Base-by-base conservation (phyloP, 805 yeast species). In the Wickerhamiella occidentalis region DNA sequence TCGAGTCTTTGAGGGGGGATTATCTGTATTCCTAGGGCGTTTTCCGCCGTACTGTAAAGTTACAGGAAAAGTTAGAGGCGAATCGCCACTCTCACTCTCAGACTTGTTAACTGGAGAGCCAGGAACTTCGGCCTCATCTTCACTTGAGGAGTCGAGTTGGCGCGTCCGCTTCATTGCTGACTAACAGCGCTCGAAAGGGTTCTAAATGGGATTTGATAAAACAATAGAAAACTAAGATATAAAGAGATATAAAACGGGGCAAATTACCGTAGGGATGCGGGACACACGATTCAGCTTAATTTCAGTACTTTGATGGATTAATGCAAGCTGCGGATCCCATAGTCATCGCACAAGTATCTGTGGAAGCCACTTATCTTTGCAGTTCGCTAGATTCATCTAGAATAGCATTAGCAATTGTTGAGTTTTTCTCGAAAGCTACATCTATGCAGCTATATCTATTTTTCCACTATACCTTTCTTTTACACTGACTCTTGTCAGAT, bases 161-260 rank as follows among this genome's bases (percentile, higher is more conserved):
- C 36, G 25, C 46, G 37, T 28, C 46, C 48, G 42, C 43, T 45
- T 45, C 48, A 38, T 45, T 29, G 47, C 38, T 43, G 47, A 43
- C 35, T 26, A 38, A 38, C 28, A n/a, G 6, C 4, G 38, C 19
- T 15, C 19, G 38, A 12, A n/a, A 33, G 21, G n/a, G 11, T 15
- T 33, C 21, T 29, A 29, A 29, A 29, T 29, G 13, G 35, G 35
- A 12, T 5, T 5, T 6, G 35, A n/a, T 30, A 30, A 30, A 30
- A 30, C 35, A 30, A 33, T 33, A 15, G 19, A 33, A 33, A 29
- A 33, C 8, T 15, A 6, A 33, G 18, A 33, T 33, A 17, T 6
- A 29, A 29, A 29, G 4, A 29, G 13, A 13, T 13, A 6, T 7
- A 29, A 7, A 29, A 11, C 6, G 11, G 13, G 11, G n/a, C 7